phyloP scores from a whole-genome alignment of 1,284 basidiomycete genomes.

The Coniferiporia weirii region DNA sequence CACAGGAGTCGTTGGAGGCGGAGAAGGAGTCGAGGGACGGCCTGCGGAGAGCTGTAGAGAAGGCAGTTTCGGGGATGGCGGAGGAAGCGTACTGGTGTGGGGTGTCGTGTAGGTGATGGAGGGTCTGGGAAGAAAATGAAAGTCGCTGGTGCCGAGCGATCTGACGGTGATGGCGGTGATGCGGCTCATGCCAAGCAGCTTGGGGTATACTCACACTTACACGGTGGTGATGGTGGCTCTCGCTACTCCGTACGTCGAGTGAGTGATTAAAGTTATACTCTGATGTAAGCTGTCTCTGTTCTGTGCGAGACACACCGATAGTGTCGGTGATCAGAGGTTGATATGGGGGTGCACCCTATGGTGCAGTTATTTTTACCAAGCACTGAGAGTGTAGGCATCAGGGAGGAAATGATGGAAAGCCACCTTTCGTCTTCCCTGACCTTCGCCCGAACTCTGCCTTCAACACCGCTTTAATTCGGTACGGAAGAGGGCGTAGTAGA shows the following conservation, averaged over 20 bases:
- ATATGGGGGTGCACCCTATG: not conserved
- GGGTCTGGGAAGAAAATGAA: not conserved
- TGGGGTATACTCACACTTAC: too few species aligned
- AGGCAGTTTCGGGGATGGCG: conserved; percentile 35
- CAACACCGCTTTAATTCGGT: too few species aligned
- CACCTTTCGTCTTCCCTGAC: too few species aligned
- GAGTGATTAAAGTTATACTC: not conserved
- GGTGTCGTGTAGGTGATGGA: conserved; percentile 1
- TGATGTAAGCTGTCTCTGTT: not conserved
- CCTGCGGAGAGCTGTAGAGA: conserved; percentile 34
- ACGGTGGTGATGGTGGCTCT: too few species aligned
- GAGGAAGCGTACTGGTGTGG: conserved; percentile 40
- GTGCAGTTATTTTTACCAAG: not conserved
- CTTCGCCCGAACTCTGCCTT: too few species aligned
- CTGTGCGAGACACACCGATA: too few species aligned
- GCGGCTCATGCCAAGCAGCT: not conserved
- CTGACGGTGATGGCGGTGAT: not conserved
- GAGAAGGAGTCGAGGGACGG: conserved; percentile 19
- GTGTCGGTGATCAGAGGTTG: not conserved
- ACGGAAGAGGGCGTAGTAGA: too few species aligned
- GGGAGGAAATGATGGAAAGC: too few species aligned
- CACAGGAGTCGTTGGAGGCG: not conserved
- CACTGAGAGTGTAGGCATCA: not conserved
- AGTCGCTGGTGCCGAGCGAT: not conserved
- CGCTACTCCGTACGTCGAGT: not conserved